A percentile compares a stretch with the other conserved stretches of the same genome.
phyloP scores from a whole-genome alignment of 2,329 filamentous ascomycete genomes.

The Pseudogymnoascus sp. region DNA sequence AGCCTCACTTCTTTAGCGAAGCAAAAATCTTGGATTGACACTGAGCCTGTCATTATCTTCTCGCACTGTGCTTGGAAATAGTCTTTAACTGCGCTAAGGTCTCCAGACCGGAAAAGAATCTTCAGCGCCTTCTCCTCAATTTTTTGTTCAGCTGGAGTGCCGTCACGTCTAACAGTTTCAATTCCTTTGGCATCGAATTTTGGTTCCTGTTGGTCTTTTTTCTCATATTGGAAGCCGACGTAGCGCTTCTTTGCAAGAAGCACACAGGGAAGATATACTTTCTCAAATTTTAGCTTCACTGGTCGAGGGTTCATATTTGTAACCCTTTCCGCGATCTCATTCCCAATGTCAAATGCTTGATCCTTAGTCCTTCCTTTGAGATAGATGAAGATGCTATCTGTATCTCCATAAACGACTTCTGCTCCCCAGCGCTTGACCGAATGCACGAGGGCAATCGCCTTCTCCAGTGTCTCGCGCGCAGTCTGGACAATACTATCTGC shows the following conservation, averaged over 20 bases:
- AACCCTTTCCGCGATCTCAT: conserved; percentile 81
- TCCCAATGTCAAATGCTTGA: conserved; percentile 84
- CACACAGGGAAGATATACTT: conserved; percentile 93
- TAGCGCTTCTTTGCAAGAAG: conserved; percentile 95
- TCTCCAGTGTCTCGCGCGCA: conserved; percentile 86
- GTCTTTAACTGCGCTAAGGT: conserved; percentile 77
- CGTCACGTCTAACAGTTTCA: conserved; percentile 90
- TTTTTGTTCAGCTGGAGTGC: conserved; percentile 90
- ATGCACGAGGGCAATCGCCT: conserved; percentile 87
- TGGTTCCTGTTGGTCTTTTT: conserved; percentile 61
- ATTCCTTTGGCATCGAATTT: conserved; percentile 98
- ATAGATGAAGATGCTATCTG: conserved; percentile 87
- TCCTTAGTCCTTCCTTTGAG: conserved; percentile 79
- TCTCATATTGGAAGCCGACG: conserved; percentile 95
- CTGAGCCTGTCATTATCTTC: conserved; percentile 82
- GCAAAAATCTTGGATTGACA: conserved; percentile 92
- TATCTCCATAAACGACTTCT: conserved; percentile 97
- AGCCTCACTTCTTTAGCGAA: conserved; percentile 89
- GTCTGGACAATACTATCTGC: conserved; percentile 98
- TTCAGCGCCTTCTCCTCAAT: conserved; percentile 89
- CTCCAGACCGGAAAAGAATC: conserved; percentile 79
- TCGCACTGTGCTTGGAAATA: conserved; percentile 87
- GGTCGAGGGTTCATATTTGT: conserved; percentile 86
- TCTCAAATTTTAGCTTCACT: conserved; percentile 95
- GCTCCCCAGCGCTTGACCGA: conserved; percentile 80